phyloP scores from a whole-genome alignment of 2,329 filamentous ascomycete genomes.

The Hypoxylon sp. region DNA sequence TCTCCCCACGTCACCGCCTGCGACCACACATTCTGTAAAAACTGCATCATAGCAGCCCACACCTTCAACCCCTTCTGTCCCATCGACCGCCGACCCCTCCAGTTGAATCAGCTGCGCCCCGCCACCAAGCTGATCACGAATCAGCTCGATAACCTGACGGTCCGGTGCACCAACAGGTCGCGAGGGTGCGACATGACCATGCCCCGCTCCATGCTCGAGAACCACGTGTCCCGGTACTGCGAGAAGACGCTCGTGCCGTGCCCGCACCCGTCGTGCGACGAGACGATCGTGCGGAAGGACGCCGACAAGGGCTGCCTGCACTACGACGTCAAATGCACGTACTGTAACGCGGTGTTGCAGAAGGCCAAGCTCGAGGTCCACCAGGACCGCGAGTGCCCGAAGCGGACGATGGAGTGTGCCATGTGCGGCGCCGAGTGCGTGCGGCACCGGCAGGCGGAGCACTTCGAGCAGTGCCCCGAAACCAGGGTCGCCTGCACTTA shows the following conservation, averaged over 20 bases:
- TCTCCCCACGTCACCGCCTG: constrained; percentile 68
- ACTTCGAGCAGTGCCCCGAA: constrained; percentile 58
- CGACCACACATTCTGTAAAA: constrained; percentile 70
- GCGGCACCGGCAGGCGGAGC: constrained; percentile 55
- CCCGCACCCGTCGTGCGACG: constrained; percentile 59
- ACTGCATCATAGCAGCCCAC: constrained; percentile 59
- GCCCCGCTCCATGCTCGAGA: constrained; percentile 61
- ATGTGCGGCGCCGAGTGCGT: constrained; percentile 57
- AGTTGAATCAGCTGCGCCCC: constrained; percentile 45
- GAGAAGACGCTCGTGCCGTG: constrained; percentile 64
- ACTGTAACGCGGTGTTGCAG: constrained; percentile 60
- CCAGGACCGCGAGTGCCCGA: constrained; percentile 53
- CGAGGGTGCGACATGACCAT: constrained; percentile 60
- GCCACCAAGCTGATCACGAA: constrained; percentile 61
- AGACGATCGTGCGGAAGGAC: constrained; percentile 60
- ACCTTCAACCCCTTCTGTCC: constrained; percentile 59
- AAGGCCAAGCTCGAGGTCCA: constrained; percentile 57
- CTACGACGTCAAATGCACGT: constrained; percentile 57
- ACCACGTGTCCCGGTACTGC: constrained; percentile 66
- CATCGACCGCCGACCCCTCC: constrained; percentile 60
- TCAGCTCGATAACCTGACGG: constrained; percentile 66
- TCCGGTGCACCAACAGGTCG: constrained; percentile 63
- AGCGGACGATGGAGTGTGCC: constrained; percentile 57
- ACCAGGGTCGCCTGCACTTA: constrained; percentile 55
- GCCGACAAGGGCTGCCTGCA: constrained; percentile 64